A percentile compares a stretch with the other conserved stretches of the same genome.
Evolutionary conservation across 805 yeast genomes (phyloP).

Genomic region (Yamadazyma endophytica): DNA sequence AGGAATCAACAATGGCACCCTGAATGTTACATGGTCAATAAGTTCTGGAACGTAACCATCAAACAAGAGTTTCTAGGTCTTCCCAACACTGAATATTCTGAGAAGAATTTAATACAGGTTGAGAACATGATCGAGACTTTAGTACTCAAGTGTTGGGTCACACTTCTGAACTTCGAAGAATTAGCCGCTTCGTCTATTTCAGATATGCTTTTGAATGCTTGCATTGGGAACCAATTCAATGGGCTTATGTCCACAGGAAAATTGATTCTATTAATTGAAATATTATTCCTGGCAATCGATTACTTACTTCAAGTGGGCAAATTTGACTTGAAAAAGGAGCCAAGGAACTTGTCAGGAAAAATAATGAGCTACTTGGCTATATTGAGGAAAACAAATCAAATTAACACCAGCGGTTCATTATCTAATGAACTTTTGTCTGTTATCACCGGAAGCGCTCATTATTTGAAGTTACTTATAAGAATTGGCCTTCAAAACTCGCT

Average conservation of each 20-base stretch:
- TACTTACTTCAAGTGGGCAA: constrained; percentile 21
- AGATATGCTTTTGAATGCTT: constrained; percentile 83
- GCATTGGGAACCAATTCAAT: constrained; percentile 61
- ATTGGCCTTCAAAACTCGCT: constrained; percentile 76
- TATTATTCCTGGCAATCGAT: constrained; percentile 75
- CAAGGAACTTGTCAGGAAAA: constrained; percentile 84
- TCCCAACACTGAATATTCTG: constrained; percentile 5
- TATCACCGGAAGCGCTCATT: constrained; percentile 90
- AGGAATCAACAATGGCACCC: constrained; percentile 98
- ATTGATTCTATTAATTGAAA: constrained; percentile 68
- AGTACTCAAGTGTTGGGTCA: constrained; percentile 75
- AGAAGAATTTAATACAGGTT: constrained; percentile 36
- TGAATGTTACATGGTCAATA: constrained; percentile 96
- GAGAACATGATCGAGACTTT: constrained; percentile 62
- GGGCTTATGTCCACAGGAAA: constrained; percentile 71
- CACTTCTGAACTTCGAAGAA: constrained; percentile 85
- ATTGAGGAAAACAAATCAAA: constrained; percentile 55
- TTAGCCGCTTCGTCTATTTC: constrained; percentile 84
- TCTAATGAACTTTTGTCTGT: constrained; percentile 72
- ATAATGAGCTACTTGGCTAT: constrained; percentile 85
- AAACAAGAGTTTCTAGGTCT: constrained; percentile 58
- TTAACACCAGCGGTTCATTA: constrained; percentile 36
- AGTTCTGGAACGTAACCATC: constrained; percentile 89
- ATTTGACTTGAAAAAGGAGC: constrained; percentile 49
- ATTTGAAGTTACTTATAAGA: constrained; percentile 77